Evolutionary conservation across 257 asterid species (phyloP).

Genomic region (Penstemon barbatus): DNA sequence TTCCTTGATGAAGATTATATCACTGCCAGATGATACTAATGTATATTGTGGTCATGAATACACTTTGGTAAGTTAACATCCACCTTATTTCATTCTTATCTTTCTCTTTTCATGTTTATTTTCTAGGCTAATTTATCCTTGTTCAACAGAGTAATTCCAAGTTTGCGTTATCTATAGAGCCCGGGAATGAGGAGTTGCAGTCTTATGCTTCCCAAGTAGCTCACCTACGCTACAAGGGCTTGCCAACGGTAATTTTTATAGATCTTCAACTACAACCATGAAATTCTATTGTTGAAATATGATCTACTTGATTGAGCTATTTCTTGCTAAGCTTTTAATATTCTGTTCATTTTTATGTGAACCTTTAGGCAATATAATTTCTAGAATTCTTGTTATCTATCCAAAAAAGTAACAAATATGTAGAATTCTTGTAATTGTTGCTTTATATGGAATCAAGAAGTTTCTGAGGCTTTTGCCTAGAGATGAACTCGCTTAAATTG

Average conservation of each 20-base stretch:
- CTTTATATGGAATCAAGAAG: not conserved
- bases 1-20: conserved; percentile 66
- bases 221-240: conserved; percentile 66
- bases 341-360: not conserved
- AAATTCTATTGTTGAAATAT: conserved; percentile 11
- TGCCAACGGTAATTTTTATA: conserved; percentile 70
- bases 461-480: not conserved
- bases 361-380: conserved; percentile 1
- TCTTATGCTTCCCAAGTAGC: conserved; percentile 69
- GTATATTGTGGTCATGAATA: conserved; percentile 93
- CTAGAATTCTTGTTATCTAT: not conserved
- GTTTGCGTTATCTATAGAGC: conserved; percentile 90
- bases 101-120: not conserved
- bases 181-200: conserved; percentile 68
- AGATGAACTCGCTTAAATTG: not conserved
- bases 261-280: conserved; percentile 12
- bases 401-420: no score
- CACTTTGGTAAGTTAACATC: conserved; percentile 58
- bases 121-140: conserved; percentile 24
- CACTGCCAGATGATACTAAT: conserved; percentile 82
- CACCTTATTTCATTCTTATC: not conserved
- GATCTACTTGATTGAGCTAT: conserved; percentile 7
- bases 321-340: not conserved
- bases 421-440: not conserved
- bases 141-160: conserved; percentile 81